Percentiles rank a stretch among this genome's conserved stretches.
These are phyloP conservation scores for Radiomyces spectabilis DNA, from an alignment of 192 early-diverging fungal genomes.

Conservation along the genomic window DNA sequence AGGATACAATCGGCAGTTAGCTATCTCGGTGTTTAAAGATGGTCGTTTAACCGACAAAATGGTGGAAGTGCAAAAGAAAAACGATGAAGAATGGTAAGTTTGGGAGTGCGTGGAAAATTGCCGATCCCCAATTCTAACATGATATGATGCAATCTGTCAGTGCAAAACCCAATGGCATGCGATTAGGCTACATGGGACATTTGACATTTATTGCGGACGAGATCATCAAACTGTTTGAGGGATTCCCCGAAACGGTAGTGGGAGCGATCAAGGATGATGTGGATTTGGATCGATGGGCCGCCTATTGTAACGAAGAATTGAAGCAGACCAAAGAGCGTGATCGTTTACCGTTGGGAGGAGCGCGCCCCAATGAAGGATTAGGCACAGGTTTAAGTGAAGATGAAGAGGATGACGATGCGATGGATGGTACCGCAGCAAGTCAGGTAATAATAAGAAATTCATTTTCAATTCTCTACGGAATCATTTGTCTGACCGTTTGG, in stretches of 20 bases:
- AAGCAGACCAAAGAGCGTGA: constrained; percentile 17
- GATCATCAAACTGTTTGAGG: constrained; percentile 82
- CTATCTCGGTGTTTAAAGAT: constrained; percentile 71
- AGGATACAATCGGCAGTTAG: constrained; percentile 52
- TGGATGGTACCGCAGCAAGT: constrained; percentile 1
- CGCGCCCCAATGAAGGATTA: constrained; percentile 33
- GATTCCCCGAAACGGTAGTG: constrained; percentile 33
- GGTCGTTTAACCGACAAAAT: constrained; percentile 81
- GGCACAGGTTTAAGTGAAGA: constrained; percentile 13
- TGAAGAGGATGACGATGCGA: constrained; percentile 20
- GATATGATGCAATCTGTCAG: too few species aligned
- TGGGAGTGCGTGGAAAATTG: too few species aligned
- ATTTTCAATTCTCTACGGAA: too few species aligned
- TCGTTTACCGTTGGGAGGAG: constrained; percentile 39
- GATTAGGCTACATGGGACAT: constrained; percentile 98
- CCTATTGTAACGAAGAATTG: constrained; percentile 30
- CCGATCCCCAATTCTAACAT: too few species aligned
- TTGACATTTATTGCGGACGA: constrained; percentile 97
- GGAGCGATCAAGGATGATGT: constrained; percentile 28
- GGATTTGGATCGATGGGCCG: constrained; percentile 44
- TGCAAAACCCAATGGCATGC: constrained; percentile 78
- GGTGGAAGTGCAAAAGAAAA: constrained; percentile 73
- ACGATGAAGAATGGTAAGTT: constrained; percentile 74
- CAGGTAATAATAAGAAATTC: too few species aligned
- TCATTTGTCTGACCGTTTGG: too few species aligned